These are phyloP conservation scores for Corymbia maculata DNA, from an alignment of 345 rosid genomes.

Conservation along the genomic window DNA sequence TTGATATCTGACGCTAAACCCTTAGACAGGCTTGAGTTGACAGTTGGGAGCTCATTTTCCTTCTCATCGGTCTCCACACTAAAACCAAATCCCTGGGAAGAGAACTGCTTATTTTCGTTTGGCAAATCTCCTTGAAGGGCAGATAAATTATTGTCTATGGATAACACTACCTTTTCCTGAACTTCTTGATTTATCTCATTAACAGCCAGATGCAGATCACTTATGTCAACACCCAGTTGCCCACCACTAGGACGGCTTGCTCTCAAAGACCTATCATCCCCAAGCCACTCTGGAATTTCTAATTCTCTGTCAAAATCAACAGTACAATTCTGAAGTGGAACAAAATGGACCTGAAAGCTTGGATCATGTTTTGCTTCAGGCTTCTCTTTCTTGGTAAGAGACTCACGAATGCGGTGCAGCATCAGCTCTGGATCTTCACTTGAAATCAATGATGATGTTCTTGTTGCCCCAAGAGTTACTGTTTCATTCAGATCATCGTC, in stretches of 20 bases:
- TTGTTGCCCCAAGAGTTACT: not conserved
- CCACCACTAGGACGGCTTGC: not conserved
- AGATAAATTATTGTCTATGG: not conserved
- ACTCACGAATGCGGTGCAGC: slow-evolving; percentile 5
- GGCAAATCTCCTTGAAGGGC: slow-evolving; percentile 3
- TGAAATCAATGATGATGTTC: not conserved
- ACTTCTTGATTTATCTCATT: not conserved
- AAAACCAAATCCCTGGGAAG: not conserved
- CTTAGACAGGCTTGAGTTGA: not conserved
- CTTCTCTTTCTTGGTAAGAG: slow-evolving; percentile 5
- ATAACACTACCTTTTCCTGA: slow-evolving; percentile 7
- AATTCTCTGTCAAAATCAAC: slow-evolving; percentile 4
- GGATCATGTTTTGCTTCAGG: not conserved
- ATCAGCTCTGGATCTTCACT: slow-evolving; percentile 4
- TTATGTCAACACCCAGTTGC: not conserved
- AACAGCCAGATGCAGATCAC: not conserved
- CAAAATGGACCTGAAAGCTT: slow-evolving; percentile 3
- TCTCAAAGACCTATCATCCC: not conserved
- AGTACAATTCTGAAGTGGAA: slow-evolving; percentile 11
- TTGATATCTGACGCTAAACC: slow-evolving; percentile 5
- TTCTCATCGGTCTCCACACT: slow-evolving; percentile 6
- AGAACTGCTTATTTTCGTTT: not conserved
- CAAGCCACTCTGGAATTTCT: not conserved
- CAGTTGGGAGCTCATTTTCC: slow-evolving; percentile 5
- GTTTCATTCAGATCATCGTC: not conserved